Base-by-base conservation (phyloP, 192 early-diverging fungal genomes). In the Ambispora gerdemannii region DNA sequence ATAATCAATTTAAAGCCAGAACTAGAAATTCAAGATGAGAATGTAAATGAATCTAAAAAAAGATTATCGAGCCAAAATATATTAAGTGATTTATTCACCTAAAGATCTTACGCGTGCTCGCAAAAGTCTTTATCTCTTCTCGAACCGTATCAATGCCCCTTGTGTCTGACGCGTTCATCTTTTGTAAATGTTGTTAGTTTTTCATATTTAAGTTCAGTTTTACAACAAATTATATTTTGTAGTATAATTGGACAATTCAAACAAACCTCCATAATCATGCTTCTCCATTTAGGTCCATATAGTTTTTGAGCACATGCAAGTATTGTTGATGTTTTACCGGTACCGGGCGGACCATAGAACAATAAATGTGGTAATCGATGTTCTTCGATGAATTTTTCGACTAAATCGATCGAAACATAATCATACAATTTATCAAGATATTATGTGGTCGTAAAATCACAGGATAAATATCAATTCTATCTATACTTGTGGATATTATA, bases 101-200 rank as follows among this genome's bases (percentile, higher is more conserved):
- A 72, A 96, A 96, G 35, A 99, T 92, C 65, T 88, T 97, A 52
- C 92, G 89, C 3, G 95, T 98, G 66, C 92, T 94, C 4, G 97
- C 94, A 91, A 98, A 99, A 56, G 85, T 96, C 77, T 97, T 97
- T 78, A 99, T 97, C 77, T 98, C 94, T 50, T 99, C 95, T 15
- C 97, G 84, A 24, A 99, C 96, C 33, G 95, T 95, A 67, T 95
- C 95, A 71, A 99, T 98, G 62, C 97, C 97, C 62, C 97, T 91
- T 65, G 98, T 95, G 73, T 99, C 97, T 0, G 97, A 99, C 2
- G 96, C 94, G 73, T 99, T 99, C 34, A 97, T 82, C 88, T 93
- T 73, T 28, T 20, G 15, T 13, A 24, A 63, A 6, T n/a, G n/a
- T n/a, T n/a, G n/a, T n/a, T 19, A 32, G 13, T 19, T n/a, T 38